Evolutionary conservation across 1,139 yeast species (phyloP).

Genomic region (Diutina scorzettiae): DNA sequence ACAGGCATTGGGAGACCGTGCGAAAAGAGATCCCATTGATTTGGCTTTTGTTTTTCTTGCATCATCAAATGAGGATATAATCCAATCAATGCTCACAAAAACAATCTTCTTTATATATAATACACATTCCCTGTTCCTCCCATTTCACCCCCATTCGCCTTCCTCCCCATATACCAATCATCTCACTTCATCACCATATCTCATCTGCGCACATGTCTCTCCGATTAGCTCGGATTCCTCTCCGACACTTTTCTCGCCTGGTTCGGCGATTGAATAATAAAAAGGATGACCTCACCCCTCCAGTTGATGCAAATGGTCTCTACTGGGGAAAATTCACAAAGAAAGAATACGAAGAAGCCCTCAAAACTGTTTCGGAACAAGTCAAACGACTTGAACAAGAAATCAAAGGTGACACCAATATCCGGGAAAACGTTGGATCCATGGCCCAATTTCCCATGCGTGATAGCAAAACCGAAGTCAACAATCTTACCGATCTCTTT

Average conservation of each 20-base stretch:
- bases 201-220: neutral
- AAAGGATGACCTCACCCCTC: neutral
- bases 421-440: constrained; percentile 24
- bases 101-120: too few species aligned
- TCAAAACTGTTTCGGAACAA: constrained; percentile 23
- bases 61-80: too few species aligned
- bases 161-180: too few species aligned
- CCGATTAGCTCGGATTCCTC: neutral
- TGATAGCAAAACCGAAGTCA: constrained; percentile 9
- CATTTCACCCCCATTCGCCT: too few species aligned
- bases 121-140: too few species aligned
- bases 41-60: too few species aligned
- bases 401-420: constrained; percentile 29
- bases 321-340: constrained; percentile 27
- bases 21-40: too few species aligned
- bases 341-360: constrained; percentile 31
- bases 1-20: too few species aligned
- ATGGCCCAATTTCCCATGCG: constrained; percentile 25
- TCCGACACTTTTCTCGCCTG: constrained; percentile 1
- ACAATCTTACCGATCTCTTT: constrained; percentile 29
- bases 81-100: too few species aligned
- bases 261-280: neutral
- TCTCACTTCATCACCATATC: too few species aligned
- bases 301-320: constrained; percentile 10
- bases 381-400: constrained; percentile 21